Evolutionary conservation across 345 rosid genomes (phyloP), one percentile per base, ranked within the genome.

Genomic region (Geranium rotundifolium): DNA sequence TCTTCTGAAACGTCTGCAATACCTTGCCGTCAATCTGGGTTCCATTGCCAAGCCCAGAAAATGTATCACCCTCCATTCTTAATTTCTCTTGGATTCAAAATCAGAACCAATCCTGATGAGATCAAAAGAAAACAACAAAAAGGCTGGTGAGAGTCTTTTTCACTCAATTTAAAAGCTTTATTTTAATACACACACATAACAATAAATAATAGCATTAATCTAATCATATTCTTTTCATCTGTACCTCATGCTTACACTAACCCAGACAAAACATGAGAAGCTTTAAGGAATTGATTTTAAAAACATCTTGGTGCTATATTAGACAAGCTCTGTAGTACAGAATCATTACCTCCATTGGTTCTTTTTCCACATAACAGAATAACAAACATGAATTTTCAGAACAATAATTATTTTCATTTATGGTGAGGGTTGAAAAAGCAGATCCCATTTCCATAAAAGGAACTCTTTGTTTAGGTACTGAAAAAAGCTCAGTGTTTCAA

Each of bases 1-100:
- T 89, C 80, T 81, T 77, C 29, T 82, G 83, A 77, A 86, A 89
- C 56, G 80, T 80, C 79, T 86, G 88, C 73, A 84, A 67, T 41
- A 82, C 69, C 84, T 80, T 86, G 60, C 76, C 60, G 55, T 88
- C 87, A 29, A 85, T 64, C 65, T 80, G 79, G 63, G 70, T 71
- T 34, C 81, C 84, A 71, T 73, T 77, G n/a, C 80, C 83, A 37
- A 78, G 57, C 37, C 82, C 80, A 39, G 84, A 68, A 23, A 73
- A 73, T 67, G 82, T 73, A 50, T 79, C 90, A 23, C 85, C 90
- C 63, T 84, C 91, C 91, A 85, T 88, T 58, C 16, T 58, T 63
- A n/a, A 55, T 59, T 41, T n/a, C 31, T 15, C 8, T 58, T 29
- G 70, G 65, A 58, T 59, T 66, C 73, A 66, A 65, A 31, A 65